Evolutionary conservation across 2,329 filamentous ascomycete species (phyloP), one percentile per base, ranked within the genome.

Genomic region (Conoideocrella luteorostrata): DNA sequence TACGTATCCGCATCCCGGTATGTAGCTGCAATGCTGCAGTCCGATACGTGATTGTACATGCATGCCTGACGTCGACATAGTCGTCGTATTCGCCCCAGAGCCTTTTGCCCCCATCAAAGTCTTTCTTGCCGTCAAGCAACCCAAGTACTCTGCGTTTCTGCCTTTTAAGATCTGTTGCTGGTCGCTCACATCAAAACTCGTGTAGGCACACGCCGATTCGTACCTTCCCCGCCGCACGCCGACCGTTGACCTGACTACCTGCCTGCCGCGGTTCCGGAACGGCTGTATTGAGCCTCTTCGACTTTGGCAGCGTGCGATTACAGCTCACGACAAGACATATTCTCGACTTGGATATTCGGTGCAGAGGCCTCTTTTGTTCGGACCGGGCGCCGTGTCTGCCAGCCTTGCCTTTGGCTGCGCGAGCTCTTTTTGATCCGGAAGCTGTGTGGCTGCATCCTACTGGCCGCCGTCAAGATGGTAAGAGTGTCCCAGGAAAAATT

Each of bases 391-490:
- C 41, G 21, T 26, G 24, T 38, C 39, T 43, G 46, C 30, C 39
- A 29, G 36, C 23, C 17, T 15, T 39, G 28, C 29, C 28, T 20
- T 33, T 32, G 42, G 35, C 43, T 30, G 43, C 41, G 43, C 32
- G 39, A 45, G 28, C 30, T 45, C 30, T 41, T 24, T 11, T 18
- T 23, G 30, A 38, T 32, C 17, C 26, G 41, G 37, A 37, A 26
- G 37, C 32, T 44, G 41, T 44, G 41, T 24, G 37, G 43, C 36
- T 23, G 35, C 39, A 30, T 37, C 22, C 39, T 43, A 39, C 46
- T 39, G 24, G 35, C 38, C 38, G 39, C 30, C 39, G 23, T 45
- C 43, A 43, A 47, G 21, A 47, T 47, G 46, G 46, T 47, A 47
- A 47, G 46, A 41, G 17, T 40, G 26, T 22, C 40, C 12, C 7